phyloP scores from a whole-genome alignment of 192 early-diverging fungal species.

The Mortierella hygrophila region DNA sequence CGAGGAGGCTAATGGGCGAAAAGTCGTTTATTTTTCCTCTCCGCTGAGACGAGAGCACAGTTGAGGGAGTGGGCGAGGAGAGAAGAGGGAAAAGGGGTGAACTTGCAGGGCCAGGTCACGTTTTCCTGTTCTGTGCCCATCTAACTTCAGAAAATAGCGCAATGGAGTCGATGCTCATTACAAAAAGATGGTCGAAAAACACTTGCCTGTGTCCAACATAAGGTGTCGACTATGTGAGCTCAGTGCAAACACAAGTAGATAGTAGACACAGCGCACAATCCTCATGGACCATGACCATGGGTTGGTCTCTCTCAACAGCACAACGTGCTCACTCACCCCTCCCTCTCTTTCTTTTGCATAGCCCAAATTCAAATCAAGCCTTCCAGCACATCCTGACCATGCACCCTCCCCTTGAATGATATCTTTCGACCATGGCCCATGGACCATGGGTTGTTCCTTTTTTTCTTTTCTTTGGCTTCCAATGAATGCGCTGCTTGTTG shows the following conservation, averaged over 20 bases:
- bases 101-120: background rate
- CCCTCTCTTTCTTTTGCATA: background rate
- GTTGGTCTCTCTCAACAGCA: background rate
- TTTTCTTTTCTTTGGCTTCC: background rate
- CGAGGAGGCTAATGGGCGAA: slow-evolving; percentile 2
- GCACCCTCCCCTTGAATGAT: background rate
- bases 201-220: no score
- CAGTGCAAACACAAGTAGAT: no score
- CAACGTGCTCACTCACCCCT: background rate
- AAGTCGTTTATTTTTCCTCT: background rate
- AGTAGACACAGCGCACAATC: background rate
- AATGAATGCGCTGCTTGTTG: background rate
- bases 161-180: no score
- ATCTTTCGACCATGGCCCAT: background rate
- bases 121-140: background rate
- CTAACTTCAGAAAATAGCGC: no score
- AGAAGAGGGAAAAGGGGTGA: background rate
- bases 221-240: no score
- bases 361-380: background rate
- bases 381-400: background rate
- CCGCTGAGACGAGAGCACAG: background rate
- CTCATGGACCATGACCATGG: background rate
- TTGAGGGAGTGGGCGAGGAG: background rate
- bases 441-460: background rate
- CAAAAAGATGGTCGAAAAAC: no score